Base-by-base conservation (phyloP, 495 filamentous ascomycete genomes). In the Penicillium pancosmium region DNA sequence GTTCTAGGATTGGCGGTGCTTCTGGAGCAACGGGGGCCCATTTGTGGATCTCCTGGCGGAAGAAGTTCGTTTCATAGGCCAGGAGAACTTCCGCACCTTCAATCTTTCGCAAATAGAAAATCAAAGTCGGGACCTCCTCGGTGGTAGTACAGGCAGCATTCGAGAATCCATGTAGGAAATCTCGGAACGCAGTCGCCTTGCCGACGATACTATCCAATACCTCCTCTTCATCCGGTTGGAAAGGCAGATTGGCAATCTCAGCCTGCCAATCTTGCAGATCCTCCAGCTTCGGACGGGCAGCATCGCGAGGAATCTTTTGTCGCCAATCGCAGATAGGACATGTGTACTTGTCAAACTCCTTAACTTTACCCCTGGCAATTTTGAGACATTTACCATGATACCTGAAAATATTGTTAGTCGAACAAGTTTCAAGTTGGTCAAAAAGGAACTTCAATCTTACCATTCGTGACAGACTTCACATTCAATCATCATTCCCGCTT, bases 401-500 rank as follows among this genome's bases (percentile, higher is more conserved):
- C 89, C 89, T 92, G 59, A 13, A 23, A 25, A 16, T 33, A 54
- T 72, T 57, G 68, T 58, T 57, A 13, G 33, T 47, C 6, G 8
- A 16, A 19, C n/a, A 13, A 12, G 2, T 19, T 13, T 44, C n/a
- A 10, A 40, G 3, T 40, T 2, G 36, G 10, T 9, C 8, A 31
- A 31, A 8, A 7, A 31, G 27, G 5, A 40, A 40, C 18, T 23
- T 23, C 56, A 25, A 40, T 11, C 11, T 27, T 74, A 92, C 94
- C 94, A 99, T 76, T 99, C 94, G 63, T 96, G 92, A 72, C 94
- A 99, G 35, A 96, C 78, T 72, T 97, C 93, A 74, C 94, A 99
- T 70, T 99, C 94, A 62, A 99, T 97, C 94, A 99, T 99, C 89
- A 97, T 93, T 21, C 94, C 94, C 36, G 93, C 91, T 71, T 99